These are phyloP conservation scores for Porcisia hertigi DNA, from an alignment of 208 protist genomes.

Conservation along the genomic window DNA sequence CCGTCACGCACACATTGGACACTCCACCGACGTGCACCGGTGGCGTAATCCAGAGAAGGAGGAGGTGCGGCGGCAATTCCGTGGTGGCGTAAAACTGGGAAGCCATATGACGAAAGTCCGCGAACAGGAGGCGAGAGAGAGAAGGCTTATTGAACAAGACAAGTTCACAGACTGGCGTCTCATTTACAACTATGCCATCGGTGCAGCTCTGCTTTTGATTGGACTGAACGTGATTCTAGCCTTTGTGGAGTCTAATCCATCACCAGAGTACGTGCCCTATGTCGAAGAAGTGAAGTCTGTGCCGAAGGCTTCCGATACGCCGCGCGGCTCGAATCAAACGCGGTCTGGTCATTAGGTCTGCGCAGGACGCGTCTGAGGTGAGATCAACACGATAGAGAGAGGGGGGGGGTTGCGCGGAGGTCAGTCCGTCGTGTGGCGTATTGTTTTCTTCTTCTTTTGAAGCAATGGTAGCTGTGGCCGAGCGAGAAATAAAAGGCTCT, in stretches of 20 bases:
- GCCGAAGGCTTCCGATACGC: neutral
- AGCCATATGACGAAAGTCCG: conserved; percentile 44
- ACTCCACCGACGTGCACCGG: conserved; percentile 64
- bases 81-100: conserved; percentile 59
- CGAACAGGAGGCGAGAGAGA: conserved; percentile 48
- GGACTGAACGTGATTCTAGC: conserved; percentile 55
- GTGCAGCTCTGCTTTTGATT: conserved; percentile 48
- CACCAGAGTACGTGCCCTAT: conserved; percentile 75
- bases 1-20: conserved; percentile 43
- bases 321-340: neutral
- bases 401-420: neutral
- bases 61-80: conserved; percentile 60
- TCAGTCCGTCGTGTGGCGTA: neutral
- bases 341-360: neutral
- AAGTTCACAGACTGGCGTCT: conserved; percentile 71
- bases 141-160: conserved; percentile 50
- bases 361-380: neutral
- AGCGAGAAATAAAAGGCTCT: no score
- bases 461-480: neutral
- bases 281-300: conserved; percentile 10
- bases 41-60: conserved; percentile 72
- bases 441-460: neutral
- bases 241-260: conserved; percentile 59
- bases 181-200: conserved; percentile 38
- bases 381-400: neutral